phyloP scores from a whole-genome alignment of 2,329 filamentous ascomycete species.

The Huntiella savannae region DNA sequence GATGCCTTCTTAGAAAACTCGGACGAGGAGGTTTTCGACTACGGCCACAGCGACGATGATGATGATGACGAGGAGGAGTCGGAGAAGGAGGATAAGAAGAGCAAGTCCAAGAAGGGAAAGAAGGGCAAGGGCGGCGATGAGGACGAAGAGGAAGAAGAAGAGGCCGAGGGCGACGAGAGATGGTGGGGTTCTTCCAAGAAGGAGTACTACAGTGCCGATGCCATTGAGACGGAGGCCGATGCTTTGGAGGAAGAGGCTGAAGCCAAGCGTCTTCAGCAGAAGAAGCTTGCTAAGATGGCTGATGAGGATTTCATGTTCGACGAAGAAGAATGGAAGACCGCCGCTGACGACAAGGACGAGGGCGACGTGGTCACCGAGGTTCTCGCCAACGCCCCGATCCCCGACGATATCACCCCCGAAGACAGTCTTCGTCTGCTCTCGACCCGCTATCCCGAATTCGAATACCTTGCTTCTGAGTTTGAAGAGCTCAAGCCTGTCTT shows the following conservation, averaged over 20 bases:
- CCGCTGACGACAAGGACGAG: slow-evolving; percentile 30
- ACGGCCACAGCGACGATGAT: slow-evolving; percentile 23
- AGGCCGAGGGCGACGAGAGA: slow-evolving; percentile 38
- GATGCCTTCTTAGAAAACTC: slow-evolving; percentile 38
- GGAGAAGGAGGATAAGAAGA: slow-evolving; percentile 23
- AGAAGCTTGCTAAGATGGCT: slow-evolving; percentile 73
- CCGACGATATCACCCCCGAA: slow-evolving; percentile 55
- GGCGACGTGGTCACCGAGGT: slow-evolving; percentile 56
- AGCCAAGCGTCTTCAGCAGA: slow-evolving; percentile 71
- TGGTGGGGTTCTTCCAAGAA: slow-evolving; percentile 78
- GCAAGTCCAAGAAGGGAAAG: slow-evolving; percentile 19
- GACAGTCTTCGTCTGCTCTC: slow-evolving; percentile 61
- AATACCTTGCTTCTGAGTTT: slow-evolving; percentile 67
- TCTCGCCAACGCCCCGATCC: slow-evolving; percentile 66
- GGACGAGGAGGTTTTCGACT: slow-evolving; percentile 41
- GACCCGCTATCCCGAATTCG: slow-evolving; percentile 78
- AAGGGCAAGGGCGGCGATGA: slow-evolving; percentile 17
- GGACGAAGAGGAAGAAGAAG: slow-evolving; percentile 40
- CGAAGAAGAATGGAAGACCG: slow-evolving; percentile 62
- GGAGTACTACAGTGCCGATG: slow-evolving; percentile 85
- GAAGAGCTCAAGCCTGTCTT: slow-evolving; percentile 50
- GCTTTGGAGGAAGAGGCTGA: slow-evolving; percentile 86
- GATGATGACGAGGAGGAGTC: slow-evolving; percentile 24
- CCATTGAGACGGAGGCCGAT: slow-evolving; percentile 41
- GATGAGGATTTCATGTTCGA: slow-evolving; percentile 91